Conservation (phyloP, 2,329 filamentous ascomycete genomes). For the Lachnellula occidentalis region DNA sequence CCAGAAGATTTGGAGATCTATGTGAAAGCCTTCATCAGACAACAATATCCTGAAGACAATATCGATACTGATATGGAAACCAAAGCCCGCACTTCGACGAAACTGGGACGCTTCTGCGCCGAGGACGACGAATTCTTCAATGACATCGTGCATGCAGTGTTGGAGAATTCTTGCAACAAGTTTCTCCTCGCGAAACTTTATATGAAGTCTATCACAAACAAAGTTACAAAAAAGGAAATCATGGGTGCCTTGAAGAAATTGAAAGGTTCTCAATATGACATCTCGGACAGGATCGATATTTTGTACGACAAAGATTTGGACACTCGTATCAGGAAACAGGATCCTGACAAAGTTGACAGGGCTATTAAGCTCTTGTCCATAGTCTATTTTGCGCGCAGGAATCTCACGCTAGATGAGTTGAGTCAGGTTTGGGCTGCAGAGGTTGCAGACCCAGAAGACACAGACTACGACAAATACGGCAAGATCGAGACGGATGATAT, state of each 20-base stretch:
- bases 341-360: slow-evolving; percentile 21
- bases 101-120: slow-evolving; percentile 5
- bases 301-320: slow-evolving; percentile 39
- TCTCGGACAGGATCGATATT: slow-evolving; percentile 28
- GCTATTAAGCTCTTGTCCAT: slow-evolving; percentile 32
- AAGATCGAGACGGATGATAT: slow-evolving; percentile 13
- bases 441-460: slow-evolving; percentile 3
- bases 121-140: slow-evolving; percentile 3
- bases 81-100: background rate
- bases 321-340: slow-evolving; percentile 36
- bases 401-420: slow-evolving; percentile 27
- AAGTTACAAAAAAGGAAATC: slow-evolving; percentile 7
- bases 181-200: slow-evolving; percentile 15
- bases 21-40: slow-evolving; percentile 2
- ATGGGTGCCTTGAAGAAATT: slow-evolving; percentile 3
- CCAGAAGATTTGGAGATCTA: slow-evolving; percentile 7
- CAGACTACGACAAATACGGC: slow-evolving; percentile 10
- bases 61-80: slow-evolving; percentile 2
- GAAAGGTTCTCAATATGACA: slow-evolving; percentile 1
- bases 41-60: slow-evolving; percentile 9
- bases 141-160: slow-evolving; percentile 5
- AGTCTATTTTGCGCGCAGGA: slow-evolving; percentile 28
- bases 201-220: slow-evolving; percentile 6
- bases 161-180: slow-evolving; percentile 6
- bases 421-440: slow-evolving; percentile 32